Percentiles rank a stretch among this genome's conserved stretches.
These are phyloP conservation scores for Hortiboletus campestris DNA, from an alignment of 768 basidiomycete species.

Conservation along the genomic window DNA sequence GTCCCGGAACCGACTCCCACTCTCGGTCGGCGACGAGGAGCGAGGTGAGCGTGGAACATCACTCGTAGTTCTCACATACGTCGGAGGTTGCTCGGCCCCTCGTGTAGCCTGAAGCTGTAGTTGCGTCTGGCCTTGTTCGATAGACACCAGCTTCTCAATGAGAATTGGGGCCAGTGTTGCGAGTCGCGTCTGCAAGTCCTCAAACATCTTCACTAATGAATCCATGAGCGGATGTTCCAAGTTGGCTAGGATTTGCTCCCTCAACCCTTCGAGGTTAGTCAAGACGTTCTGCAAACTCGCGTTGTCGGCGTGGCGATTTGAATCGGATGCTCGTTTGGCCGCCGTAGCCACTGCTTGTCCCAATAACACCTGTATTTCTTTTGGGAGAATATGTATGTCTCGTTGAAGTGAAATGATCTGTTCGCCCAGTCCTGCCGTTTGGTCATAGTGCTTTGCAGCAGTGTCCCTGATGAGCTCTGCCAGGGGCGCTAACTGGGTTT, in stretches of 20 bases:
- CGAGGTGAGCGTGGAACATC: constrained; percentile 12
- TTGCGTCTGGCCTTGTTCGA: constrained; percentile 26
- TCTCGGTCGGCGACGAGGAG: background rate
- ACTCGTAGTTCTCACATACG: background rate
- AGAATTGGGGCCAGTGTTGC: constrained; percentile 38
- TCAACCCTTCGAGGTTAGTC: constrained; percentile 19
- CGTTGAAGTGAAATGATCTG: constrained; percentile 34
- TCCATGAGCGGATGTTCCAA: constrained; percentile 14
- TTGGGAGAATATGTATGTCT: constrained; percentile 30
- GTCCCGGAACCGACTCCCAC: background rate
- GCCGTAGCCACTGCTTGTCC: constrained; percentile 1
- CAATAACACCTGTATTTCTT: constrained; percentile 24
- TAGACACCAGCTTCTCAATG: constrained; percentile 31
- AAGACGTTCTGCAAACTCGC: constrained; percentile 7
- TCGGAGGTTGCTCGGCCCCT: background rate
- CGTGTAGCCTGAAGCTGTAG: constrained; percentile 16
- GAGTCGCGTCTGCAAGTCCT: constrained; percentile 41
- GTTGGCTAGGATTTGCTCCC: constrained; percentile 8
- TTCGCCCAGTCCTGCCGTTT: constrained; percentile 33
- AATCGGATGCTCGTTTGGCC: background rate
- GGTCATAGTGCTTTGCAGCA: constrained; percentile 36
- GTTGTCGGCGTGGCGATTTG: background rate
- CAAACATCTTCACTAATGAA: constrained; percentile 34
- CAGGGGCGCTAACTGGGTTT: constrained; percentile 25
- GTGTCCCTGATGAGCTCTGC: constrained; percentile 35